phyloP scores from a whole-genome alignment of 2,329 filamentous ascomycete species.

The Trichoderma sp. region DNA sequence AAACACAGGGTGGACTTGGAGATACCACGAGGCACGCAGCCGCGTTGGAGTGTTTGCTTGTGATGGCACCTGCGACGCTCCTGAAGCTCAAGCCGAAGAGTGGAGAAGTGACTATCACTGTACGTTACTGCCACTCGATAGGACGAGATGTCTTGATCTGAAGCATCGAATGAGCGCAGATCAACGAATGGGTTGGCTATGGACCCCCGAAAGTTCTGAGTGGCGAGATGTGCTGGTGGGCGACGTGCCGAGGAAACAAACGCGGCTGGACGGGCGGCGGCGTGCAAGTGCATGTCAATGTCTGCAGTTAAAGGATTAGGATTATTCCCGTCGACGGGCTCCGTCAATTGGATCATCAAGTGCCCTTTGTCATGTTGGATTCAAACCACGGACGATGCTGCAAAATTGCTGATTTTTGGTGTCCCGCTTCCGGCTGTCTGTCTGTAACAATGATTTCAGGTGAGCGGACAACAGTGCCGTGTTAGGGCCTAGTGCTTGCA shows the following conservation, averaged over 20 bases:
- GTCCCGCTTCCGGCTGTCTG: constrained; percentile 14
- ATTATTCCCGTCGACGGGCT: neutral
- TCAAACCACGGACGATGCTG: neutral
- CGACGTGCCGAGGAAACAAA: neutral
- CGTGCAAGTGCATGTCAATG: neutral
- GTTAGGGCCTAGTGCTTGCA: constrained; percentile 20
- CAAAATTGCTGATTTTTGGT: constrained; percentile 3
- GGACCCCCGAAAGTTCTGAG: neutral
- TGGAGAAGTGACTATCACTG: neutral
- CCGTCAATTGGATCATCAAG: neutral
- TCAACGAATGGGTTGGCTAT: neutral
- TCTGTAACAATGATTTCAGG: constrained; percentile 20
- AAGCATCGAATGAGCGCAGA: neutral
- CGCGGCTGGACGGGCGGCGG: neutral
- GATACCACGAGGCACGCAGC: neutral
- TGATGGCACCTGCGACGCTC: constrained; percentile 5
- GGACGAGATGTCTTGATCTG: neutral
- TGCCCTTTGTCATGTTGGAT: neutral
- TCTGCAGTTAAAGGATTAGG: neutral
- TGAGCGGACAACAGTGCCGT: constrained; percentile 14
- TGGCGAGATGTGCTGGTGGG: neutral
- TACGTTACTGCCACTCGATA: neutral
- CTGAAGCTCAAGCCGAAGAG: neutral
- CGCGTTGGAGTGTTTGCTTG: neutral
- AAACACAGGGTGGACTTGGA: neutral